Evolutionary conservation across 306 rosid species (phyloP), one percentile per base, ranked within the genome.

Genomic region (Trichosanthes truncata): DNA sequence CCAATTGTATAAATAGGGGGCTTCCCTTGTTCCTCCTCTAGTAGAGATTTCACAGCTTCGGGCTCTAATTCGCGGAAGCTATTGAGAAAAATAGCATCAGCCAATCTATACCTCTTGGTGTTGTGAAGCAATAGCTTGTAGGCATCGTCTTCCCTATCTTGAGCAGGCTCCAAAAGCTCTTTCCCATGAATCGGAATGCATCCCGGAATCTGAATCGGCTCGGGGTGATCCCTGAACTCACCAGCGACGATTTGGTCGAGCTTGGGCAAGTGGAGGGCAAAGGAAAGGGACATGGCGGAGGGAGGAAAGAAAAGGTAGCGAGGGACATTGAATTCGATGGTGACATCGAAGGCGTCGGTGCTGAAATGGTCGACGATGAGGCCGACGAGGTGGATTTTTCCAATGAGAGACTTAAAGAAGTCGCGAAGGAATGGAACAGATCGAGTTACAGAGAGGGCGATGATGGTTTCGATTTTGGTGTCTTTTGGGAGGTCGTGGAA

Each of bases 31-130:
- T 85, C 84, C 0, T 51, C 56, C 55, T 63, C 78, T 5, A 60
- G 85, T 38, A 92, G 72, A 0, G 83, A 61, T 45, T 79, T 67
- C 0, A 89, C 5, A 3, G 90, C 76, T 6, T 82, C 87, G 9
- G 86, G 90, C 83, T 92, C 97, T 43, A 92, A 76, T 29, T 90
- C 96, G 12, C 17, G 0, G 79, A 89, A 92, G 76, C 90, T 85
- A 36, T 92, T 92, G 26, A 62, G 82, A 68, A 92, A 59, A 26
- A 90, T 48, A 0, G 92, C 93, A 9, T 83, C 85, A 0, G 93
- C 93, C 9, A 63, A 6, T 18, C 21, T 15, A 9, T 4, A 63
- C 15, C 43, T 81, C 35, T 82, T 86, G 3, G 65, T 1, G 13
- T 88, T 89, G 60, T 85, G 72, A 17, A 92, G 87, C 13, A 75